Base-by-base conservation (phyloP, 352 stramenopile genomes). In the Phytophthora ramorum region DNA sequence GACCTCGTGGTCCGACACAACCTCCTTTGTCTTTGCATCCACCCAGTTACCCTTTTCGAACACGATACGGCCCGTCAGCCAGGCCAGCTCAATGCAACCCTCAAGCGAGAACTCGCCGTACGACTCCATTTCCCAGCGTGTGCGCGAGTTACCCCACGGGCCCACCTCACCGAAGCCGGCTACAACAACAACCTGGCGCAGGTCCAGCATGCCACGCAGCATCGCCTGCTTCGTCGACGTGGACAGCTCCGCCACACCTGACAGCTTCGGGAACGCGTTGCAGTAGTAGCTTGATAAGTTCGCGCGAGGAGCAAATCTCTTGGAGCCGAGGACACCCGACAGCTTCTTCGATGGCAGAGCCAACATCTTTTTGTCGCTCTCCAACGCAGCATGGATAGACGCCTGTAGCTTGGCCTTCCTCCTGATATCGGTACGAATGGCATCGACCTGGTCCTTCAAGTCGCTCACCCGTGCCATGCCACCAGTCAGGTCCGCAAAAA, bases 81-180 rank as follows among this genome's bases (percentile, higher is more conserved):
- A 97, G 13, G 89, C 90, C 8, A 97, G 51, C 58, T 97, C 90
- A 47, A 97, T 92, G 58, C 85, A 91, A 17, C 90, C 90, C 84
- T 97, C 89, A 12, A 97, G 63, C 24, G 90, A 97, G 63, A 97
- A 96, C 63, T 95, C 79, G 44, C 90, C 90, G 68, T 81, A 96
- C 50, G 85, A 93, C 66, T 97, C 90, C 85, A 97, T 96, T 72
- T 97, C 90, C 90, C 90, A 97, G 7, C 87, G 85, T 19, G 89
- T 96, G 22, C 89, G 89, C 14, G 87, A 78, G 56, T 91, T 96
- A 26, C 90, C 90, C 80, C 83, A 97, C 41, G 90, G 90, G 43
- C 90, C 85, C 17, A 97, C 85, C 69, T 97, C 90, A 37, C 90
- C 90, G 54, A 92, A 97, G 38, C 90, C 90, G n/a, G n/a, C n/a